Evolutionary conservation across 164 flowering plant species (phyloP).

Genomic region (Houttuynia cordata): DNA sequence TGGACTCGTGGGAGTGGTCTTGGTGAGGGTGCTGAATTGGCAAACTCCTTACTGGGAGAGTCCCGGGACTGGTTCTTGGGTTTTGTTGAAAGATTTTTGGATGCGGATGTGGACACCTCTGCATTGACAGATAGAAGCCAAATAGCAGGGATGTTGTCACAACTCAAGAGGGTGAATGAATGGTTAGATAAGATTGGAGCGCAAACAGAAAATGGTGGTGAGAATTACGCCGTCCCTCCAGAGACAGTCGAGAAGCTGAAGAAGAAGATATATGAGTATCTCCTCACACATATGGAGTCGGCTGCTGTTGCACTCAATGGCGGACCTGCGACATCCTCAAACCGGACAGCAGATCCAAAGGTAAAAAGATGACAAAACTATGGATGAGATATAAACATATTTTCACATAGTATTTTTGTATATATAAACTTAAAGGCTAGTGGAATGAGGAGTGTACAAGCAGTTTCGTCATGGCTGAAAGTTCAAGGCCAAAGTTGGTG

Average conservation of each 20-base stretch:
- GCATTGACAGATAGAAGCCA: conserved; percentile 60
- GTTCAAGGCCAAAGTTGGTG: background rate
- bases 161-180: conserved; percentile 89
- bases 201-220: conserved; percentile 36
- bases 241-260: conserved; percentile 74
- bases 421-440: background rate
- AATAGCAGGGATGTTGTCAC: conserved; percentile 81
- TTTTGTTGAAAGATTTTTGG: conserved; percentile 77
- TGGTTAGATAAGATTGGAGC: conserved; percentile 76
- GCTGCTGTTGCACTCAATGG: conserved; percentile 89
- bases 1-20: conserved; percentile 74
- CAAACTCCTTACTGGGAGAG: conserved; percentile 41
- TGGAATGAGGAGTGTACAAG: background rate
- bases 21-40: conserved; percentile 61
- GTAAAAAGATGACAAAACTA: conserved; percentile 3
- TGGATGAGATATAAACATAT: background rate
- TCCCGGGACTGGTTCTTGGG: conserved; percentile 88
- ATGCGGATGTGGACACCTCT: conserved; percentile 48
- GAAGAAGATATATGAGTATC: conserved; percentile 93
- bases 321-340: conserved; percentile 7
- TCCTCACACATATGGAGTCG: conserved; percentile 86
- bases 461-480: background rate
- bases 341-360: conserved; percentile 3
- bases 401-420: background rate
- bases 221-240: conserved; percentile 18